Evolutionary conservation across 805 yeast species (phyloP), one percentile per base, ranked within the genome.

Genomic region (Spathaspora sp.): DNA sequence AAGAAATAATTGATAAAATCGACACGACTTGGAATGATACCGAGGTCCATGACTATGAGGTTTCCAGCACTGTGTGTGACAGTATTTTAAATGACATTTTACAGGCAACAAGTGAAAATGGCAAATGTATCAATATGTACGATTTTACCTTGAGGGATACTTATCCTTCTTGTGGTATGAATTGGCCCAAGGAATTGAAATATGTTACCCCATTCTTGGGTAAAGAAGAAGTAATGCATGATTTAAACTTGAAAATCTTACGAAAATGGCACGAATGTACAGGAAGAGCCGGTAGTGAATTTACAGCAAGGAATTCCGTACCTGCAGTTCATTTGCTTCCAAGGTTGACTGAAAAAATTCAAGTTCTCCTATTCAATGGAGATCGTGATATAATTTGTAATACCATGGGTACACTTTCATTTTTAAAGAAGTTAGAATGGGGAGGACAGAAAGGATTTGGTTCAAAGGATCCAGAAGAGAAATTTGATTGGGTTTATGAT

Each of bases 361-460:
- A 87, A 12, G 73, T 94, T 12, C 66, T 89, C 60, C 71, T 94
- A 50, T 90, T 90, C 71, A 86, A 87, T 60, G 99, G 99, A 44
- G 90, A 87, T 57, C 81, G 85, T 58, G 99, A 94, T 68, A 78
- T 89, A 44, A 87, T 94, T 50, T 94, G 99, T 71, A 94, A 94
- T 63, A 80, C 82, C 60, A 59, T 78, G 42, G 96, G 97, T 19
- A 83, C 89, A 2, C 86, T 87, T 58, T 75, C 78, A 58, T 68
- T 87, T 66, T 84, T 92, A 46, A 66, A 76, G 7, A 73, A 80
- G 45, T 59, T 94, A 65, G 67, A 69, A 2, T 88, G 96, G 90
- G 81, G 80, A 54, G 89, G 86, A 18, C 63, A 64, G 17, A 61
- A 64, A 0, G 90, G 96, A 65, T 71, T 70, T 39, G 66, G 76